Percentiles rank a stretch among this genome's conserved stretches.
These are phyloP conservation scores for Lachnellula subtilissima DNA, from an alignment of 2,329 filamentous ascomycete genomes.

Conservation along the genomic window DNA sequence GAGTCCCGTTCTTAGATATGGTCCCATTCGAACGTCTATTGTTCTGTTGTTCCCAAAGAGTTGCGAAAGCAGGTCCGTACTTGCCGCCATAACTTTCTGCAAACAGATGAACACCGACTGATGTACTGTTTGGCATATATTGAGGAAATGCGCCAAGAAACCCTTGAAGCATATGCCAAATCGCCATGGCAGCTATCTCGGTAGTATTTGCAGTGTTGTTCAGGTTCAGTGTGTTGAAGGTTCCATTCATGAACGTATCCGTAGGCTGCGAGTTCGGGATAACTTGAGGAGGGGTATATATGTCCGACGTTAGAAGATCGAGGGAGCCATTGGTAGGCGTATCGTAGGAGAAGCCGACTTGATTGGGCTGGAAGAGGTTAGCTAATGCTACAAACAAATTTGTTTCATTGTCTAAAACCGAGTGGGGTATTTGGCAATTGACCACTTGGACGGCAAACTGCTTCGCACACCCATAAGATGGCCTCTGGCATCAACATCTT, in stretches of 20 bases:
- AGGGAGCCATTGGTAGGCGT: constrained; percentile 56
- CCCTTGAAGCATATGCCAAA: constrained; percentile 56
- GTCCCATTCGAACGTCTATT: constrained; percentile 46
- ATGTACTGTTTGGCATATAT: constrained; percentile 49
- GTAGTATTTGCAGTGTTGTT: constrained; percentile 44
- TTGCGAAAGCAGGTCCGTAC: constrained; percentile 63
- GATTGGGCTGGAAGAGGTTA: constrained; percentile 53
- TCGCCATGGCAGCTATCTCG: constrained; percentile 46
- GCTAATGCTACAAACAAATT: background rate
- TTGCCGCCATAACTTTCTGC: constrained; percentile 67
- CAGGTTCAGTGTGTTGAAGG: constrained; percentile 53
- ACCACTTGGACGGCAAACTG: background rate
- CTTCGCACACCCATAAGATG: background rate
- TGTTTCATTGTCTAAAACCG: background rate
- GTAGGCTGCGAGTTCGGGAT: constrained; percentile 27
- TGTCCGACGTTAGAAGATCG: constrained; percentile 39
- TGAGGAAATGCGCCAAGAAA: constrained; percentile 55
- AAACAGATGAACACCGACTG: constrained; percentile 58
- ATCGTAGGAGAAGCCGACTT: constrained; percentile 67
- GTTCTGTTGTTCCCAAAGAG: constrained; percentile 58
- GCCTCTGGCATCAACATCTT: background rate
- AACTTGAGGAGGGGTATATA: constrained; percentile 36
- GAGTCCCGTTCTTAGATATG: constrained; percentile 44
- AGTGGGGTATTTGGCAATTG: background rate
- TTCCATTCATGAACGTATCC: constrained; percentile 53